Evolutionary conservation across 2,329 filamentous ascomycete genomes (phyloP), one percentile per base, ranked within the genome.

Genomic region (Colletotrichum sp.): DNA sequence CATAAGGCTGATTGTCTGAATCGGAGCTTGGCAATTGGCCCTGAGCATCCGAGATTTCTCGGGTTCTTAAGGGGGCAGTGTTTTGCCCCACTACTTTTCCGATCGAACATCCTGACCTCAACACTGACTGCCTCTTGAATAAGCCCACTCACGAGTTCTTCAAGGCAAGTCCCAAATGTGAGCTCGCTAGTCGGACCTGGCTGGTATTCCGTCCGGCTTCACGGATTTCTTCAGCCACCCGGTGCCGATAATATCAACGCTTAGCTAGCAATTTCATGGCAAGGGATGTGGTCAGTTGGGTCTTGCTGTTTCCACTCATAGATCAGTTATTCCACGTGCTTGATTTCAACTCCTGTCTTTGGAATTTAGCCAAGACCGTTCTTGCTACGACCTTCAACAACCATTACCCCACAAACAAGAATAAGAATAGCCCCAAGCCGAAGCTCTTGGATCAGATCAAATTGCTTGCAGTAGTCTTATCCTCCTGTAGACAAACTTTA

Each of bases 311-410:
- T 48, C 6, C n/a, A 48, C 0, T 12, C 44, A 48, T 13, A 13
- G 3, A 22, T 13, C 44, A 48, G 3, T 22, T 6, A 13, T 22
- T 1, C 1, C 10, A 13, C n/a, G 1, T 48, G n/a, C n/a, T 48
- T 13, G 10, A n/a, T 0, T 13, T 4, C 2, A 48, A 48, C 18
- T 48, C 44, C 10, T 48, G 7, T 48, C 2, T 22, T 48, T 0
- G 3, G 3, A 13, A 48, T 1, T 22, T 13, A 48, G 44, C 22
- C 0, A 0, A 13, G 6, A 48, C 6, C 12, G n/a, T 13, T 48
- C 44, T 48, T 13, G 0, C 10, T 13, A 48, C 1, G n/a, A 13
- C 10, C 0, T 48, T 22, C 44, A 3, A 1, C n/a, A 6, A 7
- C 6, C n/a, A 0, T 13, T 22, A 7, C 1, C 18, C 22, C 44